These are phyloP conservation scores for Neonothopanus nambi DNA, from an alignment of 1,284 basidiomycete genomes.

Conservation along the genomic window DNA sequence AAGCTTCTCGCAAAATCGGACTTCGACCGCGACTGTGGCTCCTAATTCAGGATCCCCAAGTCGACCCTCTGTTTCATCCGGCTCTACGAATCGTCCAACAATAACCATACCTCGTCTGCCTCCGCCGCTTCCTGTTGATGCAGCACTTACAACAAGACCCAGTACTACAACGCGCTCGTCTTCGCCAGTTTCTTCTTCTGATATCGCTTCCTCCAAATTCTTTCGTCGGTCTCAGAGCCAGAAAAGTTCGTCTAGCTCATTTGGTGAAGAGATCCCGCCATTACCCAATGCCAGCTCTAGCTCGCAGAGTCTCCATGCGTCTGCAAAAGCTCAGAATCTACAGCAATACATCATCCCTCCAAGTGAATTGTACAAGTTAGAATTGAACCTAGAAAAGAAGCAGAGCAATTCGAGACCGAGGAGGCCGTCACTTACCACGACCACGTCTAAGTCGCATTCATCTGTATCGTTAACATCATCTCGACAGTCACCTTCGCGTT, in stretches of 20 bases:
- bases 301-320: not conserved
- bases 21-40: not conserved
- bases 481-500: not conserved
- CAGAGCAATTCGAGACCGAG: not conserved
- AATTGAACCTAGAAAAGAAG: constrained; percentile 17
- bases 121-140: not conserved
- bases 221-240: constrained; percentile 49
- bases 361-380: constrained; percentile 42
- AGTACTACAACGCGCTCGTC: constrained; percentile 46
- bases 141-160: constrained; percentile 31
- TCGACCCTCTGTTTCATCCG: not conserved
- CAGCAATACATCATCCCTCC: constrained; percentile 54
- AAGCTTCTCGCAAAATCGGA: constrained; percentile 14
- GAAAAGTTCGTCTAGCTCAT: constrained; percentile 58
- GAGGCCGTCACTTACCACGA: not conserved
- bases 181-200: constrained; percentile 59
- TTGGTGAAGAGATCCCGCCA: constrained; percentile 42
- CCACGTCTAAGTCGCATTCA: not conserved
- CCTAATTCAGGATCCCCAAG: too few species aligned
- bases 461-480: not conserved
- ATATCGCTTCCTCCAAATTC: constrained; percentile 51
- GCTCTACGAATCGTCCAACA: not conserved
- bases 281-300: constrained; percentile 35
- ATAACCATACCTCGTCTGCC: not conserved
- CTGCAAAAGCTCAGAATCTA: constrained; percentile 13